Evolutionary conservation across 495 filamentous ascomycete genomes (phyloP).

Genomic region (Pyrenopolyporus hunteri): DNA sequence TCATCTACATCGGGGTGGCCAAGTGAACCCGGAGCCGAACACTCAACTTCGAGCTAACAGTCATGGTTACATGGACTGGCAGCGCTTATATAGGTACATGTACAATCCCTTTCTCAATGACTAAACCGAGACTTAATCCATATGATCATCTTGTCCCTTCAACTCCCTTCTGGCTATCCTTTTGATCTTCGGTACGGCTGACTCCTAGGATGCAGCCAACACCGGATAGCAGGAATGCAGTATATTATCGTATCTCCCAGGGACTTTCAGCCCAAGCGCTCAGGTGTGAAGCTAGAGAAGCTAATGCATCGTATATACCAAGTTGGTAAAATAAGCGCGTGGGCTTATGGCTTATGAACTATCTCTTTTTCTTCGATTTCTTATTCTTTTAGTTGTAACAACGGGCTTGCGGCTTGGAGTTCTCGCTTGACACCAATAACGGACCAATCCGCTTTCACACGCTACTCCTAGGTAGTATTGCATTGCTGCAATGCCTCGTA

Average conservation of each 20-base stretch:
- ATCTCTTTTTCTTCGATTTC: too few relatives aligned
- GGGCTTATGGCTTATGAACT: constrained; percentile 6
- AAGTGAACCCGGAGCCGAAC: neutral
- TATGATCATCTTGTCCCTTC: neutral
- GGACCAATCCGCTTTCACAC: constrained; percentile 20
- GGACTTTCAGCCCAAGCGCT: neutral
- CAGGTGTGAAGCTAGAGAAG: neutral
- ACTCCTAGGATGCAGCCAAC: too few relatives aligned
- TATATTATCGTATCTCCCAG: too few relatives aligned
- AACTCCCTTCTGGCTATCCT: neutral
- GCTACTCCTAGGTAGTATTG: constrained; percentile 26
- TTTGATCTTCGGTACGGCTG: neutral
- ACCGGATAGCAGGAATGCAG: too few relatives aligned
- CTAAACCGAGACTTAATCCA: neutral
- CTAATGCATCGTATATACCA: neutral
- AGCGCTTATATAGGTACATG: too few relatives aligned
- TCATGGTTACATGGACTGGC: neutral
- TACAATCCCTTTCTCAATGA: neutral
- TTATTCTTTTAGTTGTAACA: neutral
- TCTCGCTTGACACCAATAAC: neutral
- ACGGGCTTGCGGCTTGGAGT: constrained; percentile 2
- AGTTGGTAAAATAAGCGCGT: neutral
- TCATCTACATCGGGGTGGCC: neutral
- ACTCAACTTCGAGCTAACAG: neutral
- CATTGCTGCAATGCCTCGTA: constrained; percentile 34